These are phyloP conservation scores for Neonectria coccinea DNA, from an alignment of 2,329 filamentous ascomycete species.

Conservation along the genomic window DNA sequence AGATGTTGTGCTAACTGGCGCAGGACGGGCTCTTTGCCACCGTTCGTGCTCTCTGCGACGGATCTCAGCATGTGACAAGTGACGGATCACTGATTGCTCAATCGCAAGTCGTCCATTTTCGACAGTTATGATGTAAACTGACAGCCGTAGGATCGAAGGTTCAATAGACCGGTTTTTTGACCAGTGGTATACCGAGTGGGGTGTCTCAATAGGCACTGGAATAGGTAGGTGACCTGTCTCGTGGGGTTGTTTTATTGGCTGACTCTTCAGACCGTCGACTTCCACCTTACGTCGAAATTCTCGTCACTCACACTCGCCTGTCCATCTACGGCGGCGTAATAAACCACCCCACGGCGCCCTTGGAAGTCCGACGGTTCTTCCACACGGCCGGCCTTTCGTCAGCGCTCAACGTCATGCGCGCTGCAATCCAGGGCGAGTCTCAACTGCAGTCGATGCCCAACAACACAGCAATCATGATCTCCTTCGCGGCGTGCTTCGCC, in stretches of 20 bases:
- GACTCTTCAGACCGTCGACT: slow-evolving; percentile 60
- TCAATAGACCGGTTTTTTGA: slow-evolving; percentile 75
- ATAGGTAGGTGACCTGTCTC: slow-evolving; percentile 53
- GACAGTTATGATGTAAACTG: slow-evolving; percentile 8
- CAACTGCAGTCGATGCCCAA: slow-evolving; percentile 81
- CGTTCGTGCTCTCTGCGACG: slow-evolving; percentile 70
- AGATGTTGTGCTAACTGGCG: slow-evolving; percentile 16
- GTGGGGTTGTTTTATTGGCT: slow-evolving; percentile 16
- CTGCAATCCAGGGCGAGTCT: slow-evolving; percentile 77
- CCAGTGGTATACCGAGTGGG: slow-evolving; percentile 74
- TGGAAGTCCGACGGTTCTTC: slow-evolving; percentile 79
- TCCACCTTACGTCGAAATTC: slow-evolving; percentile 80
- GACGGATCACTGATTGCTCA: slow-evolving; percentile 66
- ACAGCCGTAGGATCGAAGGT: slow-evolving; percentile 60
- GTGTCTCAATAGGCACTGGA: slow-evolving; percentile 65
- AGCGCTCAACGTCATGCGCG: slow-evolving; percentile 79
- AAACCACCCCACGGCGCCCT: slow-evolving; percentile 77
- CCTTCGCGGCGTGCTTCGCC: slow-evolving; percentile 77
- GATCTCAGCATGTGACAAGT: slow-evolving; percentile 60
- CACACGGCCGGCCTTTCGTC: slow-evolving; percentile 77
- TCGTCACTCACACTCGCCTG: slow-evolving; percentile 77
- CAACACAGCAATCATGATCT: slow-evolving; percentile 83
- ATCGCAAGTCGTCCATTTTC: slow-evolving; percentile 52
- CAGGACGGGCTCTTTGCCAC: slow-evolving; percentile 68
- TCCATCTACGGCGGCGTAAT: slow-evolving; percentile 82